Evolutionary conservation across 352 stramenopile genomes (phyloP), one percentile per base, ranked within the genome.

Genomic region (Thraustochytrium sp.): DNA sequence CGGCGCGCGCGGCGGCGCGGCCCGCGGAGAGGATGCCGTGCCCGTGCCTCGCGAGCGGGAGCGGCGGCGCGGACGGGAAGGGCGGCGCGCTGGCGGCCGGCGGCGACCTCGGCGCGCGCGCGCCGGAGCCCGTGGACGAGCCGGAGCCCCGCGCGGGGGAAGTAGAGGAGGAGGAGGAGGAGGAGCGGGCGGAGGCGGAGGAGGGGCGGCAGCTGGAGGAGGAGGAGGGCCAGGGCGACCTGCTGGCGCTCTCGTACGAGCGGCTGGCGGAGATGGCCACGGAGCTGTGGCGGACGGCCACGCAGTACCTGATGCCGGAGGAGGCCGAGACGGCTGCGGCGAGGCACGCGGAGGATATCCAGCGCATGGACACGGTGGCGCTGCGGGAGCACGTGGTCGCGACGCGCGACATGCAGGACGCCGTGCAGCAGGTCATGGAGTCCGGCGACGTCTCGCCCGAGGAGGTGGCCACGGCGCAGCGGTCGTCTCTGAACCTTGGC

Each of bases 261-360:
- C 16, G 18, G 23, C 53, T 80, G 31, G n/a, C 42, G 26, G 68
- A 80, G 5, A 63, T 80, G 2, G 68, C 53, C n/a, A 77, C 23
- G 18, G 48, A 80, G 13, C 11, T 80, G 9, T 80, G 68, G 68
- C 9, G 11, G 37, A 21, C 63, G 23, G 68, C 68, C 18, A 64
- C 68, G 29, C 26, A 61, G 23, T 80, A 80, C 42, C 13, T 80
- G 31, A 65, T 80, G 68, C 68, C 68, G 23, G 68, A 80, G 23
- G 68, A 80, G 31, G 68, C 49, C 44, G 68, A 9, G 13, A 34
- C 42, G 31, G 31, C 34, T 13, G n/a, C 4, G 18, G 38, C 42
- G 34, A 51, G n/a, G 2, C 68, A 80, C 37, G 48, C 13, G 23
- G 53, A 80, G 16, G 2, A 72, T 2, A 68, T 80, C 0, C 34